Evolutionary conservation across 139 green algal species (phyloP), one percentile per base, ranked within the genome.

Genomic region (Chlamydomonas schloesseri): DNA sequence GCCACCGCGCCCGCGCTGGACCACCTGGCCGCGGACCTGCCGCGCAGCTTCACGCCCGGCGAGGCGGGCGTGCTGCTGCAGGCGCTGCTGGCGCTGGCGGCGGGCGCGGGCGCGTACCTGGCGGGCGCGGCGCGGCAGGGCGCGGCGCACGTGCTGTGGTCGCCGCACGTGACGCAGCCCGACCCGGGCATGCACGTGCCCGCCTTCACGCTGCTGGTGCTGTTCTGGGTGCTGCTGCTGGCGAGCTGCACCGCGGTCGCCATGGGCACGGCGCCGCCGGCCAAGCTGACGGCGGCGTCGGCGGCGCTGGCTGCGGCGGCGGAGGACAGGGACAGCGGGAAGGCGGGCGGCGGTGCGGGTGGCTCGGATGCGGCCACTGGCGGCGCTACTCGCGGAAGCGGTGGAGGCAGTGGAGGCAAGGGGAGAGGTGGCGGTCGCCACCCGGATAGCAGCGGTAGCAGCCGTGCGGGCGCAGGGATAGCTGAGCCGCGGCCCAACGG

Each of bases 11-110:
- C 74, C 53, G 28, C 50, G 8, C 10, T 89, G 37, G 85, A 93
- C 73, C 47, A 58, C 34, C 33, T 93, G 60, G 81, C 90, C 68
- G 8, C 64, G 28, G 67, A 34, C 29, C 73, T 94, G 84, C 92
- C 91, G 33, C 69, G 46, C 31, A 79, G 71, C 72, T 91, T 92
- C 73, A 94, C 90, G 36, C 76, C 93, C 53, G 91, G 91, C 23
- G 91, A 94, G 77, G 90, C 72, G 3, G 82, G 67, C 50, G 79
- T 93, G 71, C 77, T 91, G 60, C 74, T 83, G 24, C 91, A 93
- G 73, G 89, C 82, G 24, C 50, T 89, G 14, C 37, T 73, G 55
- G 37, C 76, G 8, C 71, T 91, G 57, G 6, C 65, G 24, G 80
- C 55, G 28, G 78, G 81, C 17, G 62, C 50, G 29, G 76, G 73